Conservation (phyloP, 2,329 filamentous ascomycete species). For the Clonostachys solani region DNA sequence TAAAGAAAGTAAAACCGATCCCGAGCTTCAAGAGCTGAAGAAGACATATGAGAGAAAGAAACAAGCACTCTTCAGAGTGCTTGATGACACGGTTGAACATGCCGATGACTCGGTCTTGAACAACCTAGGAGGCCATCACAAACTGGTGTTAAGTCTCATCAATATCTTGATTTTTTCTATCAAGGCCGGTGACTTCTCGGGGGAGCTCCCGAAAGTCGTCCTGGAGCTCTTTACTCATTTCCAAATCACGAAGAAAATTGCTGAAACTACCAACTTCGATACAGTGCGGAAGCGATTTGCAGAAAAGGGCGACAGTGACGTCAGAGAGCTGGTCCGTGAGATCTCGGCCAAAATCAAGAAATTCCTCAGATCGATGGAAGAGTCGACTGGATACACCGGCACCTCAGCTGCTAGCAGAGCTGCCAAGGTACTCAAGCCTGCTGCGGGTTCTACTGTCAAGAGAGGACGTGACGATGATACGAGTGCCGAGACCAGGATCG, state of each 20-base stretch:
- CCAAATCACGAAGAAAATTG: constrained; percentile 56
- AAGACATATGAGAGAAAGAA: constrained; percentile 37
- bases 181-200: constrained; percentile 45
- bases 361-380: constrained; percentile 25
- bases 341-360: constrained; percentile 46
- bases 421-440: constrained; percentile 12
- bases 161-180: constrained; percentile 51
- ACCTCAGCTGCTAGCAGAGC: constrained; percentile 32
- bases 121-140: constrained; percentile 53
- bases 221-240: constrained; percentile 58
- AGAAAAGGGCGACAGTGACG: constrained; percentile 61
- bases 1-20: constrained; percentile 33
- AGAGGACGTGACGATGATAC: constrained; percentile 27
- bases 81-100: constrained; percentile 49
- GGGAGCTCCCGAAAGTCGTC: constrained; percentile 49
- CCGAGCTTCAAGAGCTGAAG: constrained; percentile 29
- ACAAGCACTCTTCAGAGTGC: constrained; percentile 42
- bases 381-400: constrained; percentile 28
- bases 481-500: constrained; percentile 24
- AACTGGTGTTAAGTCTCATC: constrained; percentile 49
- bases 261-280: constrained; percentile 62
- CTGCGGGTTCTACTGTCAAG: constrained; percentile 21
- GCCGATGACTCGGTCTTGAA: constrained; percentile 52
- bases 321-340: constrained; percentile 55
- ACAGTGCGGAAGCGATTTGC: constrained; percentile 59